A percentile compares a stretch with the other conserved stretches of the same genome.
Evolutionary conservation across 1,284 basidiomycete genomes (phyloP).

Genomic region (Trichosporon faecale): DNA sequence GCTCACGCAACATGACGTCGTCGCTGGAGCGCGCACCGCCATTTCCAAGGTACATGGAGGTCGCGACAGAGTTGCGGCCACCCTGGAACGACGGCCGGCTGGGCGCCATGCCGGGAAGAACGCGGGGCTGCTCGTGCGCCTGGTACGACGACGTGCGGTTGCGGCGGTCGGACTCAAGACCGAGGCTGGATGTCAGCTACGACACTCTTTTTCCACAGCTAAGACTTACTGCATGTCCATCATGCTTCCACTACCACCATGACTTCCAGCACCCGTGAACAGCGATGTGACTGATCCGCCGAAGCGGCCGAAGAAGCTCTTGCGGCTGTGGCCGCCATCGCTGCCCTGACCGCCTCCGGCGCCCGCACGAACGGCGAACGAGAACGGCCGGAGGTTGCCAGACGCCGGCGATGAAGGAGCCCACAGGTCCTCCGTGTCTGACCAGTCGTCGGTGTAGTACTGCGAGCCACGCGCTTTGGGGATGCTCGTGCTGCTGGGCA

Average conservation of each 20-base stretch:
- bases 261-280: constrained; percentile 67
- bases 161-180: constrained; percentile 47
- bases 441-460: constrained; percentile 23
- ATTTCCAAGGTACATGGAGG: constrained; percentile 9
- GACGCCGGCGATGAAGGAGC: constrained; percentile 32
- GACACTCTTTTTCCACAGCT: no score
- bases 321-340: constrained; percentile 30
- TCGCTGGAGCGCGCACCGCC: neutral
- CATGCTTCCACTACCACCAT: constrained; percentile 76
- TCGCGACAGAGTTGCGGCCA: constrained; percentile 15
- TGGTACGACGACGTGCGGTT: constrained; percentile 35
- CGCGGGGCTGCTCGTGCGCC: constrained; percentile 38
- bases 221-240: constrained; percentile 84
- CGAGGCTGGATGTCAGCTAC: constrained; percentile 35
- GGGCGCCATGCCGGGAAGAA: constrained; percentile 43
- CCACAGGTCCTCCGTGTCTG: constrained; percentile 42
- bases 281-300: constrained; percentile 70
- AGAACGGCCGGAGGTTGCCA: constrained; percentile 46
- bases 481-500: constrained; percentile 15
- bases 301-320: constrained; percentile 60
- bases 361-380: constrained; percentile 49
- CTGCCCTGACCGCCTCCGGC: constrained; percentile 36
- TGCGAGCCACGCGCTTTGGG: constrained; percentile 22
- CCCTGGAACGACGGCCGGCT: constrained; percentile 42
- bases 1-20: constrained; percentile 6